Evolutionary conservation across 148 eudicot genomes (phyloP), one percentile per base, ranked within the genome.

Genomic region (Linanthus parryae): DNA sequence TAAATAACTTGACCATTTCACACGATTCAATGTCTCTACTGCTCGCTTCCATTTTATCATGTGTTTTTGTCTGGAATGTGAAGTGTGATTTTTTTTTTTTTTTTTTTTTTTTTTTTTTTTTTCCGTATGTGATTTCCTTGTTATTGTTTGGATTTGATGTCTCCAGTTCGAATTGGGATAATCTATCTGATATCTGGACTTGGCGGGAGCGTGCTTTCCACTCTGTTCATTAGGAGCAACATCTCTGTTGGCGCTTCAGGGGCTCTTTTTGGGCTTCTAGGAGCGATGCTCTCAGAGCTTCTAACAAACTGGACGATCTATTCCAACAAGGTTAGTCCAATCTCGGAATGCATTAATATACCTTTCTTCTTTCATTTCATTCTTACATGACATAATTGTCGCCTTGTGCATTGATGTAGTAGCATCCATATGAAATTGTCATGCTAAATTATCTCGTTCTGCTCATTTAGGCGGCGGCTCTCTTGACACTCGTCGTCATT

Each of bases 171-270:
- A 26, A 69, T 82, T 17, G 81, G 92, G 31, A 23, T 67, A n/a
- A 73, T 88, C 56, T 88, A 81, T 62, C 23, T 88, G n/a, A 17
- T 78, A 31, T 75, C 96, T 5, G 92, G 92, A 48, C 48, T 88
- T 22, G 96, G 92, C 15, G 92, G 92, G 15, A 78, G 82, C 47
- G 38, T 88, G 30, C 57, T 72, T 25, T 73, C 92, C 10, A 57
- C 79, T 31, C 56, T 88, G 2, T 78, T 88, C 39, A 62, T 73
- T 28, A 72, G 49, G n/a, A 64, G 48, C 1, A 52, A 51, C 35
- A 70, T 81, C 3, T 75, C 85, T 13, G 85, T 83, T 59, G 96
- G 96, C 44, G 81, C 96, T 27, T 78, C 96, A 11, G 84, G 92
- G 44, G 88, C 96, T 38, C 72, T 88, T 13, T 76, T 83, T 43